Evolutionary conservation across 2,329 filamentous ascomycete species (phyloP), one percentile per base, ranked within the genome.

Genomic region (Periconia digitata): DNA sequence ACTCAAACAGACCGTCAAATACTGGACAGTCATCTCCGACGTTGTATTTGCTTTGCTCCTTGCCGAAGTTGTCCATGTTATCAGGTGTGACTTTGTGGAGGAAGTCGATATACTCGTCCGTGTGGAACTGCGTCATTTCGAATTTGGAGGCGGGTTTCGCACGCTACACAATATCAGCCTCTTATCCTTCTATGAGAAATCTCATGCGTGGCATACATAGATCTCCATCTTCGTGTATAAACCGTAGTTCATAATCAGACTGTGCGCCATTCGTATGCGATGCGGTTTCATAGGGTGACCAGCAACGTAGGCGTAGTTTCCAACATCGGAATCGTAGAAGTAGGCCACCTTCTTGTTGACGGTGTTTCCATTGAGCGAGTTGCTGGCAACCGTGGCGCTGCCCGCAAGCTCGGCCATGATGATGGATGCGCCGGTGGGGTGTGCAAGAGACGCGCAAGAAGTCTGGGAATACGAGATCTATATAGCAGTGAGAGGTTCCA

Each of bases 321-420:
- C 92, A 68, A 97, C 94, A 75, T 97, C 92, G 3, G 90, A 95
- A 70, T 97, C 92, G 80, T 97, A 97, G 74, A 97, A 97, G 76
- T 97, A 97, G 47, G 92, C 92, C 49, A 97, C 90, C 69, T 92
- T 90, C 76, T 94, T 95, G 41, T 53, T 55, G 22, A 62, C 58
- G 3, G 59, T 51, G 20, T 56, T 59, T 50, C 67, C 66, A 45
- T 63, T 58, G 41, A 47, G 35, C 7, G 45, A 54, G 35, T 51
- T 34, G 38, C 53, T 48, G 38, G 40, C 29, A 18, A 54, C 53
- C 13, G 50, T 43, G 17, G 51, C 55, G 57, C 58, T 61, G 29
- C 60, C 53, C 34, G 35, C 40, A 49, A 47, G 46, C 39, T 56
- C 46, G 13, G 38, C n/a, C 38, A 22, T 20, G 35, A 56, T 58